A percentile compares a stretch with the other conserved stretches of the same genome.
Conservation (phyloP, 441 rosid species). For the Rhodomyrtus psidioides region DNA sequence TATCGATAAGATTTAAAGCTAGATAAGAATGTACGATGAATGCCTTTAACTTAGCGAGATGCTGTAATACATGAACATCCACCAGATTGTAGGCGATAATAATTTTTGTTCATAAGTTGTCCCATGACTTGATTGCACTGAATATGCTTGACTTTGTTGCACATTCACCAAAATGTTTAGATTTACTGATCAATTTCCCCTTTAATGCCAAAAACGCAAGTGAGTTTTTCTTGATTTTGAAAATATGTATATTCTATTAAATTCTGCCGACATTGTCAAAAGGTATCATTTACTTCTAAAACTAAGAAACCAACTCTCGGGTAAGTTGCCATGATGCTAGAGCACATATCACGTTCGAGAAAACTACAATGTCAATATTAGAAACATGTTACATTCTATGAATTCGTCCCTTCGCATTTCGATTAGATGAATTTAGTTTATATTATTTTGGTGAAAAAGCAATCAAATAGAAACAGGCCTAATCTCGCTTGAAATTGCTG, state of each 20-base stretch:
- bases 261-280: not conserved
- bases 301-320: not conserved
- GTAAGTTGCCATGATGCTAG: not conserved
- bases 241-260: not conserved
- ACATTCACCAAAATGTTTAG: not conserved
- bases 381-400: not conserved
- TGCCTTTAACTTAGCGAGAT: not conserved
- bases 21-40: not conserved
- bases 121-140: not conserved
- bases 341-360: rapidly evolving
- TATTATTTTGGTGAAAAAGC: not conserved
- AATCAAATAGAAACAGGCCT: not conserved
- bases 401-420: not conserved
- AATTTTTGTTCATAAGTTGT: too few relatives aligned
- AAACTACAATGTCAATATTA: not conserved
- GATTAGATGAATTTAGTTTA: not conserved
- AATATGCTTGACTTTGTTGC: not conserved
- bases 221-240: not conserved
- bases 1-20: not conserved
- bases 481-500: not conserved
- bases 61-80: not conserved
- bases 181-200: not conserved
- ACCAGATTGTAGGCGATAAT: not conserved
- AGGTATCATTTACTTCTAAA: not conserved
- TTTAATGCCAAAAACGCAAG: not conserved